Base-by-base conservation (phyloP, 164 flowering plant genomes). In the Warburgia ugandensis region DNA sequence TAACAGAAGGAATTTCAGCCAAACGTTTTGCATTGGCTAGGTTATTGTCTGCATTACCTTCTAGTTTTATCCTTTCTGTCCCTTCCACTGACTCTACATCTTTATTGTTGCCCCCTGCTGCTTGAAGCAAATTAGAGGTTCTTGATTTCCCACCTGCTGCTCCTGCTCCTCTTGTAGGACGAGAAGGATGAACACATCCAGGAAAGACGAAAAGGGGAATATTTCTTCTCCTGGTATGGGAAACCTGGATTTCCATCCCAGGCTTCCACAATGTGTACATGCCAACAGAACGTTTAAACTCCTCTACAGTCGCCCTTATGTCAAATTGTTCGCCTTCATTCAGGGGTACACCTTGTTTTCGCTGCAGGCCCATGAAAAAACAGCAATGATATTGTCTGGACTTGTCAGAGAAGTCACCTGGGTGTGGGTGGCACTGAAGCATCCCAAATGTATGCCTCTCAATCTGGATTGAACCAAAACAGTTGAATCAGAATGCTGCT, bases 361-460 rank as follows among this genome's bases (percentile, higher is more conserved):
- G 68, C 44, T 74, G 87, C 62, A 90, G 61, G 36, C 97, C 97
- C 96, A 90, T 83, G 57, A 90, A 90, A 50, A 69, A 90, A 63
- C 73, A 71, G 56, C 77, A 72, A 55, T 78, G 80, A 23, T 75
- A 74, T 30, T 73, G 74, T 56, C 60, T 81, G 20, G 84, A 65
- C 49, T 61, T 76, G 65, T 90, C 69, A 1, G 68, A 66, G 48
- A 70, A 70, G 25, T 70, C 71, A 43, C 78, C 75, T 6, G 97
- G 97, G 53, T 79, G 80, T 7, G 97, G 97, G 52, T 84, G 96
- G 63, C 97, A 90, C 54, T 81, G 89, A 51, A 86, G 94, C 79
- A 77, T 70, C 29, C 75, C 65, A 50, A 37, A 63, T 7, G 89
- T 86, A 72, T 84, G 65, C 69, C 80, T 75, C 71, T 90, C 96